Conservation (phyloP, 768 basidiomycete genomes). For the Phanerochaete carnosa region DNA sequence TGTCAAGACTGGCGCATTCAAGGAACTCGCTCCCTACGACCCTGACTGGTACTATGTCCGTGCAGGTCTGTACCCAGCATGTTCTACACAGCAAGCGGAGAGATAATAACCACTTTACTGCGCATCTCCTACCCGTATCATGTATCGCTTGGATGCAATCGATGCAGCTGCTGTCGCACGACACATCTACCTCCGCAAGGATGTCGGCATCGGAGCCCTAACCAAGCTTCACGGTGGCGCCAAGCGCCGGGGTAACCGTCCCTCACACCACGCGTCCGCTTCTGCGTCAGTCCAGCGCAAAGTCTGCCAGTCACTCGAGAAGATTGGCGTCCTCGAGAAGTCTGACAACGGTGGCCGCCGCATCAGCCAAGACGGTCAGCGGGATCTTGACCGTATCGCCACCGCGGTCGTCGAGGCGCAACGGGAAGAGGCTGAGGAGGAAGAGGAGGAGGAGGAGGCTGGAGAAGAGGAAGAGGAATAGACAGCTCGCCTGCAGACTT, state of each 20-base stretch:
- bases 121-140: background rate
- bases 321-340: slow-evolving; percentile 96
- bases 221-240: slow-evolving; percentile 96
- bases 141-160: background rate
- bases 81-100: background rate
- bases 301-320: slow-evolving; percentile 95
- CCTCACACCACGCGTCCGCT: slow-evolving; percentile 87
- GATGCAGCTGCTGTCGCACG: slow-evolving; percentile 86
- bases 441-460: slow-evolving; percentile 69
- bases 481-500: background rate
- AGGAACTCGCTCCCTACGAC: slow-evolving; percentile 98
- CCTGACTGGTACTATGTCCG: slow-evolving; percentile 99
- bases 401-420: slow-evolving; percentile 81
- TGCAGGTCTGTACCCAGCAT: slow-evolving; percentile 64
- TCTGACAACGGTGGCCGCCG: slow-evolving; percentile 91
- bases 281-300: slow-evolving; percentile 91
- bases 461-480: slow-evolving; percentile 48
- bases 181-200: slow-evolving; percentile 99
- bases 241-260: slow-evolving; percentile 94
- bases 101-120: background rate
- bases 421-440: slow-evolving; percentile 72
- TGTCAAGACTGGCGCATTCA: slow-evolving; percentile 96
- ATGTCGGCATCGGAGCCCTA: slow-evolving; percentile 90
- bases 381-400: slow-evolving; percentile 92
- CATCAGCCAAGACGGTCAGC: slow-evolving; percentile 95